These are phyloP conservation scores for Amauroascus verrucosus DNA, from an alignment of 2,329 filamentous ascomycete species.

Conservation along the genomic window DNA sequence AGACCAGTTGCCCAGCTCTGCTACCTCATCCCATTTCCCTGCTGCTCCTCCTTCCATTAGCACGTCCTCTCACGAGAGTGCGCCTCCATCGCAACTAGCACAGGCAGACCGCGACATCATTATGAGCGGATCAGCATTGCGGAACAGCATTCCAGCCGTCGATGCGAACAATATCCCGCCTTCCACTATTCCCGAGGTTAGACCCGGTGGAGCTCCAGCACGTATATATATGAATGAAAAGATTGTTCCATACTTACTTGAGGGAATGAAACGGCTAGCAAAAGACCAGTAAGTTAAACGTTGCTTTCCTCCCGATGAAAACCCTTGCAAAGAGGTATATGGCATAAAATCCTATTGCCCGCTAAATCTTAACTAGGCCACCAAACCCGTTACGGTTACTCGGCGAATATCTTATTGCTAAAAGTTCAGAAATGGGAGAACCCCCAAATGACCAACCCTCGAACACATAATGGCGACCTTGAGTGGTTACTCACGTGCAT, in stretches of 20 bases:
- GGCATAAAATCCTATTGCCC: neutral
- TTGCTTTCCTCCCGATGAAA: neutral
- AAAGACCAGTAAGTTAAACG: slow-evolving; percentile 54
- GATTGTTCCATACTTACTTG: slow-evolving; percentile 56
- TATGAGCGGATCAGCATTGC: slow-evolving; percentile 12
- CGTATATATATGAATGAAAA: slow-evolving; percentile 62
- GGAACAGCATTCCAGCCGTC: neutral
- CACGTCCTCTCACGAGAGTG: slow-evolving; percentile 1
- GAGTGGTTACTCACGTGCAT: neutral
- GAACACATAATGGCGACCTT: neutral
- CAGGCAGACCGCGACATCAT: slow-evolving; percentile 14
- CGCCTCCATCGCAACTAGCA: neutral
- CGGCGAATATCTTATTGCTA: slow-evolving; percentile 60
- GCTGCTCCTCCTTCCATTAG: neutral
- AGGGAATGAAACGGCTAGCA: slow-evolving; percentile 64
- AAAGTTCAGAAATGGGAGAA: slow-evolving; percentile 54
- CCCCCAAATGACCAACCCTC: slow-evolving; percentile 14
- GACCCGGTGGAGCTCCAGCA: slow-evolving; percentile 56
- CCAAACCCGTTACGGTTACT: slow-evolving; percentile 57
- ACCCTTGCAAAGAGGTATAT: neutral
- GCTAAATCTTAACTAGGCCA: slow-evolving; percentile 39
- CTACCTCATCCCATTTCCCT: neutral
- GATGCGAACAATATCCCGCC: neutral
- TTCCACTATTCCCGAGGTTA: slow-evolving; percentile 29
- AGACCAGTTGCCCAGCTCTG: slow-evolving; percentile 5